Base-by-base conservation (phyloP, 2,329 filamentous ascomycete genomes). In the Trichophyton verrucosum region DNA sequence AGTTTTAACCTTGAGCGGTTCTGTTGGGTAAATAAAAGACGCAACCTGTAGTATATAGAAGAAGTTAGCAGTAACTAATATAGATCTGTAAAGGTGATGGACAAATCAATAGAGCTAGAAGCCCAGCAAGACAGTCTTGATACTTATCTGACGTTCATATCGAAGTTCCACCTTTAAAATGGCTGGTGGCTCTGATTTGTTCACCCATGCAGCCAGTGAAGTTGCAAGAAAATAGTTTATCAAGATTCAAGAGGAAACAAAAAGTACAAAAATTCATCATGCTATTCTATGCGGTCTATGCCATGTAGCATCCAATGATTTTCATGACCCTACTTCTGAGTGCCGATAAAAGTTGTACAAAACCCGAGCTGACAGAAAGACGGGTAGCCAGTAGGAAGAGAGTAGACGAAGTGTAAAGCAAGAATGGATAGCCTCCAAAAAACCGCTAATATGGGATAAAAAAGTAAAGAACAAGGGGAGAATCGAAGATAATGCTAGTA, bases 361-460 rank as follows among this genome's bases (percentile, higher is more conserved):
- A 55, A 8, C 51, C 51, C 51, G 51, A 36, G 27, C 24, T 4
- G 51, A 36, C 51, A 36, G 33, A 55, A 51, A 36, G 13, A 27
- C 51, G 51, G n/a, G 51, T 33, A 55, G 9, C 22, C n/a, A 55
- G n/a, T n/a, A 55, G 36, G 27, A 30, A 36, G 27, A 27, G n/a
- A 55, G 24, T 17, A 24, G 51, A 55, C 11, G 20, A 36, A 27
- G 33, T 55, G 38, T 38, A 20, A 38, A 30, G 33, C 15, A 36
- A 55, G 22, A 55, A 22, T 27, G 30, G 33, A 55, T 38, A 55
- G 15, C 51, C 51, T 55, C 51, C 51, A 33, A 55, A 20, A 55
- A 55, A 55, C 51, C 51, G 51, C 51, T 55, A 55, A 55, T 17
- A 55, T 55, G 51, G 24, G 9, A 57, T 46, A 27, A 55, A 17